These are phyloP conservation scores for Cucurbita pepo DNA, from an alignment of 306 rosid genomes.

Conservation along the genomic window DNA sequence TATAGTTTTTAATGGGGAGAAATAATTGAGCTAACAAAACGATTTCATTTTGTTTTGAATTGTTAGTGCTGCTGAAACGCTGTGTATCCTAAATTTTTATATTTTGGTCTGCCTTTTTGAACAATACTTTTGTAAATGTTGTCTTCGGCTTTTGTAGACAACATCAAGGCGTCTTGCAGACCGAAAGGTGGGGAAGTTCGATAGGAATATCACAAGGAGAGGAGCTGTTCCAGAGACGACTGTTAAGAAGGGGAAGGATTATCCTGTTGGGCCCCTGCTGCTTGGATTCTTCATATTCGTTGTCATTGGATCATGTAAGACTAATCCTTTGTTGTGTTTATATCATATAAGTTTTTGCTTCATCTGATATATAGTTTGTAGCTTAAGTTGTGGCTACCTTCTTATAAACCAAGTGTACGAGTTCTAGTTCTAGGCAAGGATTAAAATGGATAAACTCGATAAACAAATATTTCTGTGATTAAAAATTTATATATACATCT, in stretches of 20 bases:
- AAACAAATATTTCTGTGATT: no score
- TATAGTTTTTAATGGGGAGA: neutral
- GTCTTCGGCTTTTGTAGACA: constrained; percentile 29
- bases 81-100: neutral
- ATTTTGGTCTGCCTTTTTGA: neutral
- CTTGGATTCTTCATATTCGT: constrained; percentile 94
- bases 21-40: neutral
- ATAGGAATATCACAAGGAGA: constrained; percentile 80
- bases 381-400: neutral
- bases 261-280: constrained; percentile 79
- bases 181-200: constrained; percentile 82
- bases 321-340: neutral
- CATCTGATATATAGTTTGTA: neutral
- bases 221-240: constrained; percentile 80
- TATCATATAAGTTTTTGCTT: neutral
- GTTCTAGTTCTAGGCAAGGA: neutral
- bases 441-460: no score
- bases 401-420: neutral
- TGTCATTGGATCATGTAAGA: constrained; percentile 92
- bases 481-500: no score
- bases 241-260: constrained; percentile 72
- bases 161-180: constrained; percentile 89
- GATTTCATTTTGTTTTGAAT: neutral
- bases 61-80: neutral
- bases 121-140: constrained; percentile 7